Base-by-base conservation (phyloP, 495 filamentous ascomycete genomes). In the Aspergillus kassunensis region DNA sequence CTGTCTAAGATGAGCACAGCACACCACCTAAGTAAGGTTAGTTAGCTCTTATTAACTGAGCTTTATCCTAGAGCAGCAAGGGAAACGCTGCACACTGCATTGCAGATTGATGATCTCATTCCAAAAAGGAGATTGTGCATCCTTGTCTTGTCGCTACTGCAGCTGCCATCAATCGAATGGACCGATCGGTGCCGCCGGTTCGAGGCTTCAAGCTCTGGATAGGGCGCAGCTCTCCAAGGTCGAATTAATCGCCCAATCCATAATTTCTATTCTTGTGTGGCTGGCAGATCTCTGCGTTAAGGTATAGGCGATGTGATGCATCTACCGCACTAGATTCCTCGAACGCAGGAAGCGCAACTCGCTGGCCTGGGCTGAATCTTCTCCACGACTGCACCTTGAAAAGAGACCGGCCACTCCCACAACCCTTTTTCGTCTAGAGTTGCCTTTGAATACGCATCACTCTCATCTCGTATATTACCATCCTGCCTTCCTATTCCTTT, bases 241-340 rank as follows among this genome's bases (percentile, higher is more conserved):
- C 37, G 42, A 55, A 58, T 58, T 44, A 55, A 34, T 39, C 18
- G 23, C 34, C 43, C 44, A 40, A 49, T 56, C 45, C 46, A 48
- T 49, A 29, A 36, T 33, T 51, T 53, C 15, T 19, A 36, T 46
- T 44, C 24, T 23, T 30, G 47, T 33, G 49, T 37, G 59, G 50
- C 33, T 39, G 55, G 53, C 59, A 49, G 35, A 49, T 43, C 23
- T 64, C 51, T 57, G 52, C 58, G 57, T 54, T 58, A 62, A 50
- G 54, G 49, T 27, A 31, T 54, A 51, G 58, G 47, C 31, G 57
- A 68, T 68, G 63, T 68, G 65, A 68, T 57, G 53, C 58, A 57
- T 68, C 65, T 45, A 58, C 35, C 56, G 33, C 56, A 40, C 60
- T 55, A 50, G 51, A 57, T 47, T 44, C 39, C 50, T 59, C 27